Base-by-base conservation (phyloP, 23 red algal genomes). In the Gracilariopsis chorda region DNA sequence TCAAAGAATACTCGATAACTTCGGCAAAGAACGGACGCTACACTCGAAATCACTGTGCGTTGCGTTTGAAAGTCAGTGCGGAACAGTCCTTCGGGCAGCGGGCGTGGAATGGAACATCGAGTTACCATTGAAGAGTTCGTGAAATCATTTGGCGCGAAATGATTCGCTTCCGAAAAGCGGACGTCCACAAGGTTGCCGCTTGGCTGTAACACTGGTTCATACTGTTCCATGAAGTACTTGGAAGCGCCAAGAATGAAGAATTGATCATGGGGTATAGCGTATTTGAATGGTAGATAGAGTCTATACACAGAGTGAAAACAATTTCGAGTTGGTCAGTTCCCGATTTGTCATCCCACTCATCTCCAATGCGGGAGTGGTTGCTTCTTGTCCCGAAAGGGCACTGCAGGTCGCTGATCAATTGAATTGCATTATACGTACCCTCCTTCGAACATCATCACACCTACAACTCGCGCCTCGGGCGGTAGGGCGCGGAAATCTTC, bases 131-230 rank as follows among this genome's bases (percentile, higher is more conserved):
- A 42, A n/a, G 63, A 33, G 12, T 70, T 70, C 1, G 63, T 70
- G 63, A 70, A 70, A 41, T 70, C 63, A 16, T 70, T 70, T 9
- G 63, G 63, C 20, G 35, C 63, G 23, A 70, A 70, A 42, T 70
- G 63, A n/a, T 70, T 70, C 2, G 63, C 34, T 1, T 70, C 63
- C 12, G 63, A 70, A 70, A 70, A 42, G 3, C 19, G 33, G 23
- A 37, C 63, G 39, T 70, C 13, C 1, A 70, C 33, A 16, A 70
- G 27, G 34, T 70, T 70, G 1, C 63, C 63, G 63, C 43, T 70
- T 4, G 63, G 34, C 12, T 70, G 34, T 17, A 70, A 37, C 39
- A 42, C 7, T 2, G 32, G 35, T 40, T 42, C 3, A 12, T 33
- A n/a, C 14, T 70, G 16, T 30, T 1, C 1, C 5, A 1, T 42